phyloP scores from a whole-genome alignment of 2,329 filamentous ascomycete species.

The Neophaeococcomyces mojaviensis region DNA sequence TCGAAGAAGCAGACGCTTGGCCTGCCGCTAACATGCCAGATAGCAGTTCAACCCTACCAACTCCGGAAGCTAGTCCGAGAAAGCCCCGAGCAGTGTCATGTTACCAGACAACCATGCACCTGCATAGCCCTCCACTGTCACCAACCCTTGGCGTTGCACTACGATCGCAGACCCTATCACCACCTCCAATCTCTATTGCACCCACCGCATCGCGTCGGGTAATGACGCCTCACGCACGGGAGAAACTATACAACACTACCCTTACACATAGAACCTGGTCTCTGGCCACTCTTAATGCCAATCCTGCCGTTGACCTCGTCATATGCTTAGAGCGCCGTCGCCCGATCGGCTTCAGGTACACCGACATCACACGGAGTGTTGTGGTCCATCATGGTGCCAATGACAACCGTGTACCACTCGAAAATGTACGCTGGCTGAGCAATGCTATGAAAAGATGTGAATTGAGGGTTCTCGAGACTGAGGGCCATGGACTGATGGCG shows the following conservation, averaged over 20 bases:
- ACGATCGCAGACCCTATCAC: not conserved
- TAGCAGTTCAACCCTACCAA: not conserved
- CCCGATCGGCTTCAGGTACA: conserved; percentile 91
- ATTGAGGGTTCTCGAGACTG: conserved; percentile 79
- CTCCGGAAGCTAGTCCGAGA: not conserved
- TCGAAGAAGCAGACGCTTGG: conserved; percentile 1
- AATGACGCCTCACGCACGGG: conserved; percentile 14
- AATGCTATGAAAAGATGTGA: conserved; percentile 91
- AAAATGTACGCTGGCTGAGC: conserved; percentile 91
- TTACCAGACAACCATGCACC: conserved; percentile 10
- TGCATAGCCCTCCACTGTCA: not conserved
- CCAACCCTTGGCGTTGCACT: not conserved
- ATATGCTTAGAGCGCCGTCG: conserved; percentile 87
- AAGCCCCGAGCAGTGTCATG: conserved; percentile 9
- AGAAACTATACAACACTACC: conserved; percentile 61
- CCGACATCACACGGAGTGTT: conserved; percentile 84
- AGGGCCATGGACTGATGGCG: conserved; percentile 94
- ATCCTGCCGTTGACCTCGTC: conserved; percentile 86
- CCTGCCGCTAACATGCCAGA: not conserved
- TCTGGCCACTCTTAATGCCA: conserved; percentile 79
- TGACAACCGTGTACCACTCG: conserved; percentile 85
- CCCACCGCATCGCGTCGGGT: not conserved
- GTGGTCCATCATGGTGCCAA: conserved; percentile 90
- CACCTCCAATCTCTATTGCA: not conserved
- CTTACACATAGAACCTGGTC: conserved; percentile 94